Evolutionary conservation across 495 filamentous ascomycete genomes (phyloP), one percentile per base, ranked within the genome.

Genomic region (Oleoguttula mirabilis): DNA sequence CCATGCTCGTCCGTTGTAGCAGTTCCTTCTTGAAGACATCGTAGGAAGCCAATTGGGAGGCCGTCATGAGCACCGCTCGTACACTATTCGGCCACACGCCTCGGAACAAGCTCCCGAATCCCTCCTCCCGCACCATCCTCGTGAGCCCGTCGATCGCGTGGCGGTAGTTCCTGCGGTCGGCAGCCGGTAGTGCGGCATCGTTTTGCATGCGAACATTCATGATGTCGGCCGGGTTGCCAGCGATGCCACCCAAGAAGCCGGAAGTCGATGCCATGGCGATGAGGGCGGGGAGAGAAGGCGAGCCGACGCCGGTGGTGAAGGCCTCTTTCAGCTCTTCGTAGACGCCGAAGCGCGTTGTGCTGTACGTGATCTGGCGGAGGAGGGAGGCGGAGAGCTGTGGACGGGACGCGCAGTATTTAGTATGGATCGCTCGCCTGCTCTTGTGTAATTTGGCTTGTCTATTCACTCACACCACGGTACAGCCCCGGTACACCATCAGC

Each of bases 171-270:
- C 88, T 76, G 3, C 84, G 78, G 48, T 90, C 66, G 1, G 66
- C 67, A 2, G 65, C 54, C 0, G 87, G 83, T 3, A 94, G 73
- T 0, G 88, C 76, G 10, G 83, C 79, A 59, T 96, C 90, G 66
- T 88, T 80, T 62, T 98, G 90, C 90, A 98, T 98, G 50, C 90
- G 86, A 31, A 98, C 90, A 64, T 98, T 98, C 43, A 95, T 71
- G 10, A 98, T 82, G 58, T 98, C 90, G 43, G 88, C 88, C 0
- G 86, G 83, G 62, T 96, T 96, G 43, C 90, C 90, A 10, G 83
- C 82, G 6, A 94, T 59, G 19, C 90, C 90, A 43, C 90, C 90
- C 3, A 94, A 63, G 60, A 94, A 81, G 34, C 90, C 90, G 2
- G 90, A 92, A 15, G 72, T 67, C 10, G 74, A 79, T 40, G 88